These are phyloP conservation scores for Candida sojae DNA, from an alignment of 1,139 yeast species.

Conservation along the genomic window DNA sequence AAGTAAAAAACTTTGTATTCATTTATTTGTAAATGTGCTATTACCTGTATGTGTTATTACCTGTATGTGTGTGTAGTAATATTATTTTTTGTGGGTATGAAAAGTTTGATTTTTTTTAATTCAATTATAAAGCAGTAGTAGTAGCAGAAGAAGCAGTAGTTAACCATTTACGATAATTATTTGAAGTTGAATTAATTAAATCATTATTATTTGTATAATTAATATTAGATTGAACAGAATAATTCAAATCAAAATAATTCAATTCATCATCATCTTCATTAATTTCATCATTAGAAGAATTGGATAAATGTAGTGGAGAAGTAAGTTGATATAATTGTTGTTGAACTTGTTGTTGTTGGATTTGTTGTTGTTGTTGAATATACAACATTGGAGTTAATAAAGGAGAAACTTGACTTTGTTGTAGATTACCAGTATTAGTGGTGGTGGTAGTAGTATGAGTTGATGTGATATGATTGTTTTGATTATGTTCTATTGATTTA, in stretches of 20 bases:
- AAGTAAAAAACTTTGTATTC: not conserved
- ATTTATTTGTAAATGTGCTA: not conserved
- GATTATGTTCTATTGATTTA: conserved; percentile 32
- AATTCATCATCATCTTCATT: conserved; percentile 20
- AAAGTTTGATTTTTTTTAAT: too few relatives aligned
- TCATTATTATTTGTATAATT: conserved; percentile 18
- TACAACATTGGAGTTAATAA: conserved; percentile 37
- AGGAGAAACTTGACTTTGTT: conserved; percentile 27
- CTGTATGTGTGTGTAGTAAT: too few relatives aligned
- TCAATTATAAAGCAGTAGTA: conserved; percentile 1
- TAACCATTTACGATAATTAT: conserved; percentile 48
- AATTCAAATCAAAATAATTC: conserved; percentile 37
- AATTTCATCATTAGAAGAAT: conserved; percentile 6
- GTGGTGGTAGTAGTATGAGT: conserved; percentile 1
- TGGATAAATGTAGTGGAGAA: conserved; percentile 3
- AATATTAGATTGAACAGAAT: conserved; percentile 26
- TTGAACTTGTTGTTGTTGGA: conserved; percentile 5
- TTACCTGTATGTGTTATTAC: too few relatives aligned
- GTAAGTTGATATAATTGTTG: not conserved
- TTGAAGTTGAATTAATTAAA: conserved; percentile 32
- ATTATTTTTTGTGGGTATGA: too few relatives aligned
- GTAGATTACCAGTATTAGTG: conserved; percentile 1
- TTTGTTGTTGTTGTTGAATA: conserved; percentile 23
- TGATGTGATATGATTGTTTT: not conserved
- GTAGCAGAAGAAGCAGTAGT: conserved; percentile 6